Evolutionary conservation across 108 stramenopile species (phyloP), one percentile per base, ranked within the genome.

Genomic region (Cyclotella cryptica): DNA sequence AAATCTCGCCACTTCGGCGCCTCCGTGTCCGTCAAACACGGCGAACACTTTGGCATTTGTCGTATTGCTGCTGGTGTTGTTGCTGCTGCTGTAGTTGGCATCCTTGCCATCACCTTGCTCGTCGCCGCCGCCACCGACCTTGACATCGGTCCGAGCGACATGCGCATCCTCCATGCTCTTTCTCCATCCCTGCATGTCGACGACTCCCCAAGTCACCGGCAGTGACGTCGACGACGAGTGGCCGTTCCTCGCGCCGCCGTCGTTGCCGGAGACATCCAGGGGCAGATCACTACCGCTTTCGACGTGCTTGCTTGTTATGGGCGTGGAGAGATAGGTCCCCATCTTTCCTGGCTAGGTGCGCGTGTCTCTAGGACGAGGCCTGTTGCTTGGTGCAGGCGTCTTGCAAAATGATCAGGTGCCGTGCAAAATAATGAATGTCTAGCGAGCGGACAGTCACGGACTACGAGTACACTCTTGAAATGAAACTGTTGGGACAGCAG

Each of bases 131-230:
- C 62, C 57, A 6, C 45, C 57, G 17, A 60, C 18, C 13, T 1
- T 11, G 51, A 95, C 64, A 30, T 87, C 85, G 0, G 93, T 88
- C 47, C 79, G 72, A 17, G 97, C 93, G 17, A 98, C 83, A 78
- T 99, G 98, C 5, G 98, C 96, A 79, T 99, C 98, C 79, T 99
- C 98, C 98, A 98, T 98, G 80, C 83, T 81, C 67, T 96, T 97
- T 64, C 98, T 85, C 98, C 98, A 99, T 6, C 98, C 98, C 72
- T 98, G 96, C 97, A 97, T 97, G 70, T 93, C 92, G 6, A 91
- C 89, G 1, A 93, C 91, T 41, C 85, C 88, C 91, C 92, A 96
- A 40, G 78, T 66, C 24, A 89, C 74, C 39, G 95, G 88, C 8
- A 77, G 53, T 15, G 66, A 59, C 6, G 69, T 53, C n/a, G n/a